Percentiles rank a stretch among this genome's conserved stretches.
phyloP scores from a whole-genome alignment of 78 protist genomes.

The Dictyostelium discoideum region DNA sequence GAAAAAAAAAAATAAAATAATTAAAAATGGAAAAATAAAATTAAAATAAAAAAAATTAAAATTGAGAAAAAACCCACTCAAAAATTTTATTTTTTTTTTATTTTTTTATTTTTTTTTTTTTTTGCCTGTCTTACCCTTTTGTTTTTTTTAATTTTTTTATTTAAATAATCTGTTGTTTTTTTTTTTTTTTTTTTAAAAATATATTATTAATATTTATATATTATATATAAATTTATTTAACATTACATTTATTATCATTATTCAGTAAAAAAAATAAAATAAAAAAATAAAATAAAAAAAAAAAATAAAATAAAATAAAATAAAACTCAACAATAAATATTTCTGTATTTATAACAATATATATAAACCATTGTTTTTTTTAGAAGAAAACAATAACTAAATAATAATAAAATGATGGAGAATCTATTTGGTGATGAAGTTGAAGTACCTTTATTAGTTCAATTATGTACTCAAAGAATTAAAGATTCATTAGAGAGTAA shows the following conservation, averaged over 20 bases:
- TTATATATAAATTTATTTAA: neutral
- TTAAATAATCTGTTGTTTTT: neutral
- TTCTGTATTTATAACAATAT: neutral
- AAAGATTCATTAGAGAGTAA: neutral
- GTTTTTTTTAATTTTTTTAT: neutral
- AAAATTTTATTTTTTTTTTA: neutral
- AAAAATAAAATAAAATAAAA: no score
- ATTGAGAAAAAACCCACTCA: no score
- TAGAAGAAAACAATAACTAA: neutral
- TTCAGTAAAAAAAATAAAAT: no score
- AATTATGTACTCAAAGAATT: neutral
- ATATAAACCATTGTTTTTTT: neutral
- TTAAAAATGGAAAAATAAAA: neutral
- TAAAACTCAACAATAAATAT: no score
- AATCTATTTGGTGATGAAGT: slow-evolving; percentile 15
- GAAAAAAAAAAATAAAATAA: neutral
- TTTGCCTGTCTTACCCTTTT: neutral
- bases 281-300: no score
- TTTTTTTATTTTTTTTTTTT: neutral
- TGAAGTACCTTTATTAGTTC: slow-evolving; percentile 5
- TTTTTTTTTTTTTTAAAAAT: neutral
- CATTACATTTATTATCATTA: neutral
- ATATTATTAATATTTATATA: neutral
- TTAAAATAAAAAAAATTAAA: no score
- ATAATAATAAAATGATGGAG: neutral